Base-by-base conservation (phyloP, 805 yeast species). In the Suhomyces emberorum region DNA sequence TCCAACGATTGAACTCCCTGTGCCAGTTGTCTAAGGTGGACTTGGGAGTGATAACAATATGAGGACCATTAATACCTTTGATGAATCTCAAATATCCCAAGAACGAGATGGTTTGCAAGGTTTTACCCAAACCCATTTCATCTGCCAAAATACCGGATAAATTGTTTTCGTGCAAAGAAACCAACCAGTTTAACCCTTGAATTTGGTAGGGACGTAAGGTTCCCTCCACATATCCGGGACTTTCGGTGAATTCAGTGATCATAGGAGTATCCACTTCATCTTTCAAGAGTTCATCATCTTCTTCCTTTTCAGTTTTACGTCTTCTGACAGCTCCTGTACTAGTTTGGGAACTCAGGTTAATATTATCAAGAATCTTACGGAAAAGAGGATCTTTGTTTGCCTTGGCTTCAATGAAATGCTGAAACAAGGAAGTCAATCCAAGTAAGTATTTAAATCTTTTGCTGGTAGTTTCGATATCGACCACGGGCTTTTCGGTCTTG, bases 71-170 rank as follows among this genome's bases (percentile, higher is more conserved):
- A 20, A 74, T 67, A 21, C 73, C 65, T 46, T 72, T 77, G 37
- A 78, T 57, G 51, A 77, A 82, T 42, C 93, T 69, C 28, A 84
- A 61, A 52, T 80, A 84, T 2, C 91, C 91, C 30, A 84, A 59
- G 44, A 81, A 81, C 6, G 91, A 76, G 44, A 84, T 83, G 0
- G 91, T 84, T 57, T 84, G 93, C 39, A 84, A 62, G 3, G 93
- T 84, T 55, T 84, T 84, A 48, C 93, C 93, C 43, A 84, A 61
- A 1, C 93, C 93, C 93, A 84, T 84, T 61, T 84, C 93, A 59
- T 84, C 93, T 1, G 93, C 93, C 40, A 84, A 66, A 16, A 84
- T 83, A 41, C 93, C 93, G 1, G 84, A 76, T 30, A 84, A 62
- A 41, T 77, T 75, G 60, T 81, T 82, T 44, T 78, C 82, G 48